Percentiles rank a stretch among this genome's conserved stretches.
These are phyloP conservation scores for Macrotyloma uniflorum DNA, from an alignment of 306 rosid species.

Conservation along the genomic window DNA sequence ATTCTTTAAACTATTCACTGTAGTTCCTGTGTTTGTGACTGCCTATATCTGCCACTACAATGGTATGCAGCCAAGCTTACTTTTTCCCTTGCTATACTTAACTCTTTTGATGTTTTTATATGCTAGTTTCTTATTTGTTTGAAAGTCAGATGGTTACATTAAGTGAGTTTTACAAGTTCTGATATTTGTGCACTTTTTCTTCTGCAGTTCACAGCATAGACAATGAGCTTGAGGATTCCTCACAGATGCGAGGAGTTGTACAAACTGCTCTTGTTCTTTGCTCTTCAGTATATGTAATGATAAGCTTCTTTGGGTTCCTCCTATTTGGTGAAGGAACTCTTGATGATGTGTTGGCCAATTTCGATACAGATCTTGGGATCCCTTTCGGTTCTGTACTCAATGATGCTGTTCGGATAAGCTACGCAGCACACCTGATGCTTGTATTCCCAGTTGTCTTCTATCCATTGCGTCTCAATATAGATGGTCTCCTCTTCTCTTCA, in stretches of 20 bases:
- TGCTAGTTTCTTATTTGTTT: neutral
- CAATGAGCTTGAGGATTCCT: constrained; percentile 86
- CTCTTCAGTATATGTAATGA: constrained; percentile 79
- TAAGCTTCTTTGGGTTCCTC: constrained; percentile 87
- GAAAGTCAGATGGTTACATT: neutral
- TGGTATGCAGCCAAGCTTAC: constrained; percentile 51
- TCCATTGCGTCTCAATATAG: constrained; percentile 84
- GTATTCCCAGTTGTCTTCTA: constrained; percentile 91
- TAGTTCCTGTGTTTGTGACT: constrained; percentile 88
- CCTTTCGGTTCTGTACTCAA: constrained; percentile 76
- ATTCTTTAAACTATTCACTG: constrained; percentile 70
- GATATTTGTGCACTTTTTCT: constrained; percentile 32
- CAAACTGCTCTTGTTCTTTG: constrained; percentile 71
- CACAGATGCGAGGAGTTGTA: constrained; percentile 79
- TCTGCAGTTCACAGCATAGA: constrained; percentile 89
- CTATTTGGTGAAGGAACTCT: constrained; percentile 85
- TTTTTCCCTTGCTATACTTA: constrained; percentile 4
- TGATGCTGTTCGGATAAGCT: constrained; percentile 91
- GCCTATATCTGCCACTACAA: constrained; percentile 94
- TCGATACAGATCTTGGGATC: constrained; percentile 81
- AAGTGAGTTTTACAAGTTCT: constrained; percentile 18
- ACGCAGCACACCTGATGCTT: constrained; percentile 90
- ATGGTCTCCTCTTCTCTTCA: constrained; percentile 74
- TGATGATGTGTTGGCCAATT: constrained; percentile 94
- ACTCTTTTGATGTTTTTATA: constrained; percentile 20